These are phyloP conservation scores for Sequoia sempervirens DNA, from an alignment of 75 land plant species.

Conservation along the genomic window DNA sequence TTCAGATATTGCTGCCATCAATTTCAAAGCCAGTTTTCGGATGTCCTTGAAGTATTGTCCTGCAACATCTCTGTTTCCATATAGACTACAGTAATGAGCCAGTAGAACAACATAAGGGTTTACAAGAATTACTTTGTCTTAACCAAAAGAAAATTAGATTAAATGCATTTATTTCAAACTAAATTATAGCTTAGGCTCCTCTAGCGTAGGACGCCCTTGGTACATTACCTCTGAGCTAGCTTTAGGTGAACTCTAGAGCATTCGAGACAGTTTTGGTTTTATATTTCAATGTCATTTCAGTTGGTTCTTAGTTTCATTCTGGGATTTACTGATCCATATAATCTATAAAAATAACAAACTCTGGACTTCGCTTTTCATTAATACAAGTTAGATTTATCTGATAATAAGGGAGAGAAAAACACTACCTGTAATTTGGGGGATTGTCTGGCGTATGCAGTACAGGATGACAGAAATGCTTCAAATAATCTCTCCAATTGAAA, in stretches of 20 bases:
- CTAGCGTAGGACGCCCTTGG: too few relatives aligned
- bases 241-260: background rate
- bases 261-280: too few relatives aligned
- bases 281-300: too few relatives aligned
- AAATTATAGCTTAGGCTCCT: too few relatives aligned
- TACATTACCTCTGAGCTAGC: too few relatives aligned
- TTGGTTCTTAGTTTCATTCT: background rate
- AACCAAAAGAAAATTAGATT: background rate
- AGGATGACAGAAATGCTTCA: constrained; percentile 80
- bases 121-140: background rate
- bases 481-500: constrained; percentile 79
- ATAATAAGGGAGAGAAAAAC: background rate
- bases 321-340: background rate
- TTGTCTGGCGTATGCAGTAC: constrained; percentile 43
- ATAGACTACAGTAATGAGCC: background rate
- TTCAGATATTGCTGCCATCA: constrained; percentile 46
- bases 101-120: background rate
- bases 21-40: constrained; percentile 25
- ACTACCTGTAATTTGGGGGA: constrained; percentile 55
- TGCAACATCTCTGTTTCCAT: constrained; percentile 30
- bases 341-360: background rate
- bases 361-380: background rate
- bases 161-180: too few relatives aligned
- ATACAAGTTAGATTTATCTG: background rate
- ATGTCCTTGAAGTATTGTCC: constrained; percentile 27